Percentiles rank a stretch among this genome's conserved stretches.
These are phyloP conservation scores for Turritis glabra DNA, from an alignment of 345 rosid species.

Conservation along the genomic window DNA sequence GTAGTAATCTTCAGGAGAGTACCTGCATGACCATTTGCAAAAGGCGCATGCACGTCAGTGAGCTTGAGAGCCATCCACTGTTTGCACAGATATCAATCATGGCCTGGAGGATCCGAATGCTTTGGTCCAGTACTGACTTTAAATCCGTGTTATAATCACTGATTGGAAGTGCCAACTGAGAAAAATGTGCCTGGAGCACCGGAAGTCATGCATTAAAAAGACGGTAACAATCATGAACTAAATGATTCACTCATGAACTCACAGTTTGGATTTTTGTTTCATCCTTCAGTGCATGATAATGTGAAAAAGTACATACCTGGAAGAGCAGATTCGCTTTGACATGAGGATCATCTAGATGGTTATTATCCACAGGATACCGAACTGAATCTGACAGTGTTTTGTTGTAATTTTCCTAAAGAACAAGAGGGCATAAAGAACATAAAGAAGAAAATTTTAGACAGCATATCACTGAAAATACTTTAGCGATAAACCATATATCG, in stretches of 20 bases:
- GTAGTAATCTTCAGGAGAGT: slow-evolving; percentile 25
- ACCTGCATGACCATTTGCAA: slow-evolving; percentile 99
- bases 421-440: slow-evolving; percentile 6
- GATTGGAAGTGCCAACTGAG: slow-evolving; percentile 81
- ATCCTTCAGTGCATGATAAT: slow-evolving; percentile 6
- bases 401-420: slow-evolving; percentile 75
- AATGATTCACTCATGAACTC: not conserved
- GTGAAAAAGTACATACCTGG: slow-evolving; percentile 54
- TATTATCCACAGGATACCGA: slow-evolving; percentile 67
- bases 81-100: slow-evolving; percentile 98
- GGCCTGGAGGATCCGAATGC: slow-evolving; percentile 96
- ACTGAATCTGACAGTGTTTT: slow-evolving; percentile 74
- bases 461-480: not conserved
- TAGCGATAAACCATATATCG: slow-evolving; percentile 22
- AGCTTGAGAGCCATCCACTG: slow-evolving; percentile 97
- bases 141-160: slow-evolving; percentile 93
- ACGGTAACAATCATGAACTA: slow-evolving; percentile 4
- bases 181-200: slow-evolving; percentile 79
- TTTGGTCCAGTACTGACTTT: slow-evolving; percentile 95
- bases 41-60: slow-evolving; percentile 91
- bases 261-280: not conserved
- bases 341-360: slow-evolving; percentile 91
- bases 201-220: slow-evolving; percentile 16
- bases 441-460: not conserved
- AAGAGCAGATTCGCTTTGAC: slow-evolving; percentile 85